Evolutionary conservation across 139 green algal species (phyloP).

Genomic region (Helicosporidium sp.): DNA sequence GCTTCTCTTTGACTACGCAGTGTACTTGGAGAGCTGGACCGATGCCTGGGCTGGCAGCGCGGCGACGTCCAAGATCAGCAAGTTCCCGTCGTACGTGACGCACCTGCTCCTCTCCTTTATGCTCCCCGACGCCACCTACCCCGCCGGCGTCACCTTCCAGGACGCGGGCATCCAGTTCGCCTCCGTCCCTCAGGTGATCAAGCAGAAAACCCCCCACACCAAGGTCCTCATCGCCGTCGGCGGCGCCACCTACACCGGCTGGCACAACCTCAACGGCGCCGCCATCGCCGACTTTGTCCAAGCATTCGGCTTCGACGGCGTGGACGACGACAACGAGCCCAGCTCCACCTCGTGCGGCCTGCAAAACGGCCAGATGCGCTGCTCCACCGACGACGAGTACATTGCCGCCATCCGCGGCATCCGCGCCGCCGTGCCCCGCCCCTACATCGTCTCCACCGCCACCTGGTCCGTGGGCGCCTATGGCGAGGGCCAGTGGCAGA

Average conservation of each 20-base stretch:
- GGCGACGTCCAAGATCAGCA: constrained; percentile 9
- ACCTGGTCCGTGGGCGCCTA: constrained; percentile 23
- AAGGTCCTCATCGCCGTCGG: constrained; percentile 21
- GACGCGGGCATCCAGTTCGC: constrained; percentile 24
- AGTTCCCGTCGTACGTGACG: constrained; percentile 20
- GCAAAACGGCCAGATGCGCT: constrained; percentile 1
- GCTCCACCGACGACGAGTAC: constrained; percentile 17
- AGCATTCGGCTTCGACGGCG: constrained; percentile 19
- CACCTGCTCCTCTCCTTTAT: constrained; percentile 22
- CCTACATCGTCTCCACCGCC: constrained; percentile 16
- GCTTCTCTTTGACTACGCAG: constrained; percentile 6
- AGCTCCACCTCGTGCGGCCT: background rate
- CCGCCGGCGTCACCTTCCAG: constrained; percentile 9
- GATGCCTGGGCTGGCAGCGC: constrained; percentile 4
- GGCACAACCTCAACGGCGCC: constrained; percentile 9
- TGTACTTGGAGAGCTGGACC: constrained; percentile 21
- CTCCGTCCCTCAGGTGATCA: constrained; percentile 8
- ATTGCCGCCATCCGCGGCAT: constrained; percentile 4
- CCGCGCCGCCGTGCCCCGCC: constrained; percentile 17
- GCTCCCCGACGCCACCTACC: constrained; percentile 20
- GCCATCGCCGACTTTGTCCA: constrained; percentile 20
- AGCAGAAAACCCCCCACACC: constrained; percentile 16
- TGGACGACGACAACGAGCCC: constrained; percentile 21
- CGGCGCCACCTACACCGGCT: constrained; percentile 23
- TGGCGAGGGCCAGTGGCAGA: constrained; percentile 10